Conservation (phyloP, 78 protist species). For the Dictyostelium capitatum region DNA sequence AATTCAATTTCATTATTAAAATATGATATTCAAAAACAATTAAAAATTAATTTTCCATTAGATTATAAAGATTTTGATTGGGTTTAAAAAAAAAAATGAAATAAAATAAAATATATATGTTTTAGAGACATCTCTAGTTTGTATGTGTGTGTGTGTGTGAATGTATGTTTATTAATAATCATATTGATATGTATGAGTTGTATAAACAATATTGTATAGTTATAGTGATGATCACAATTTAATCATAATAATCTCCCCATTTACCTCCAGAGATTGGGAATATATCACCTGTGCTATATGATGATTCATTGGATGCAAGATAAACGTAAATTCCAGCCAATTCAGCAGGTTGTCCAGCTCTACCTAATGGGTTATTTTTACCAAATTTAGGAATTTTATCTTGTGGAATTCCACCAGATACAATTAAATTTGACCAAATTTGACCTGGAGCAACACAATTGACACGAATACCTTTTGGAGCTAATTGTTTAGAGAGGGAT, state of each 20-base stretch:
- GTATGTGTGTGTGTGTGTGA: background rate
- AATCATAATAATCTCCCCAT: too few species aligned
- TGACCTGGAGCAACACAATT: conserved; percentile 14
- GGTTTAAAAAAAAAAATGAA: background rate
- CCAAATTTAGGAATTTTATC: background rate
- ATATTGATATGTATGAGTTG: too few species aligned
- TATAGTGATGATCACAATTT: too few species aligned
- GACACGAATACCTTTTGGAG: background rate
- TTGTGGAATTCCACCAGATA: background rate
- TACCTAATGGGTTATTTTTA: background rate
- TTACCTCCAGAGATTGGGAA: conserved; percentile 17
- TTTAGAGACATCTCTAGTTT: too few species aligned
- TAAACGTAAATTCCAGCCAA: background rate
- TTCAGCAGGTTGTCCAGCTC: conserved; percentile 9
- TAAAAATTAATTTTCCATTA: background rate
- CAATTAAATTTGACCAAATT: background rate
- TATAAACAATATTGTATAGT: too few species aligned
- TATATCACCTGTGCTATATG: background rate
- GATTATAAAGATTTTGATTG: conserved; percentile 27
- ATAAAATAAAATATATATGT: background rate
- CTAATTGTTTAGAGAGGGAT: background rate
- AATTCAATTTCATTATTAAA: background rate
- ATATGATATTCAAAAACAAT: background rate
- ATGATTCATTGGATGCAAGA: background rate
- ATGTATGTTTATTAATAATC: too few species aligned